Conservation (phyloP, 1,139 yeast species). For the Pichia sp. region DNA sequence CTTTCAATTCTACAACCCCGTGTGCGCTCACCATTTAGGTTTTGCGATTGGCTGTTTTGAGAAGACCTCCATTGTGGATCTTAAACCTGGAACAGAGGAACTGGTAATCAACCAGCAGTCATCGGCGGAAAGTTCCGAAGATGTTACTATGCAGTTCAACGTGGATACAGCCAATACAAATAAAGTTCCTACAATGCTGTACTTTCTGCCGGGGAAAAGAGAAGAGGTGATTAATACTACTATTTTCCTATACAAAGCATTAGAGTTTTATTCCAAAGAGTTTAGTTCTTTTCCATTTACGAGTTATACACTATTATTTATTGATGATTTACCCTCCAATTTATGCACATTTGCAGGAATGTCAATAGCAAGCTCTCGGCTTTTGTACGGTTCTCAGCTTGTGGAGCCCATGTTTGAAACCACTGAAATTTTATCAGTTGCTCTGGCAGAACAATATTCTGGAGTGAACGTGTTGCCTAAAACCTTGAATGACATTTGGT, state of each 20-base stretch:
- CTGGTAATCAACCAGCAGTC: conserved; percentile 26
- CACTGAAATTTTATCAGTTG: conserved; percentile 64
- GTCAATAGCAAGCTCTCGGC: conserved; percentile 56
- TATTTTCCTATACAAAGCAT: conserved; percentile 66
- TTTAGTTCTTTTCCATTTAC: conserved; percentile 93
- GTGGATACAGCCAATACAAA: conserved; percentile 31
- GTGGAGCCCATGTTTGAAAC: conserved; percentile 76
- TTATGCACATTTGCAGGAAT: conserved; percentile 75
- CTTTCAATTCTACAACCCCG: conserved; percentile 80
- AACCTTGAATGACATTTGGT: conserved; percentile 83
- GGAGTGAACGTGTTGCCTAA: conserved; percentile 88
- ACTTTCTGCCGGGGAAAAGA: conserved; percentile 53
- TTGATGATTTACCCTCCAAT: conserved; percentile 50
- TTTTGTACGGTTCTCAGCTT: conserved; percentile 70
- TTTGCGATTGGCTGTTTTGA: conserved; percentile 92
- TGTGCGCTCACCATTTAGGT: conserved; percentile 93
- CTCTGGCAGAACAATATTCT: conserved; percentile 86
- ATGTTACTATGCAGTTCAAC: conserved; percentile 5
- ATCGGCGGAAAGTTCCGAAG: conserved; percentile 24
- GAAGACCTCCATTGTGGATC: conserved; percentile 46
- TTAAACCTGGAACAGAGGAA: conserved; percentile 35
- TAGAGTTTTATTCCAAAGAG: conserved; percentile 80
- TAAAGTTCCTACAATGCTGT: conserved; percentile 52
- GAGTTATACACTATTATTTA: conserved; percentile 72
- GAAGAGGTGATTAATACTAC: conserved; percentile 70